Conservation (phyloP, 192 early-diverging fungal species). For the Dissophora ornata region DNA sequence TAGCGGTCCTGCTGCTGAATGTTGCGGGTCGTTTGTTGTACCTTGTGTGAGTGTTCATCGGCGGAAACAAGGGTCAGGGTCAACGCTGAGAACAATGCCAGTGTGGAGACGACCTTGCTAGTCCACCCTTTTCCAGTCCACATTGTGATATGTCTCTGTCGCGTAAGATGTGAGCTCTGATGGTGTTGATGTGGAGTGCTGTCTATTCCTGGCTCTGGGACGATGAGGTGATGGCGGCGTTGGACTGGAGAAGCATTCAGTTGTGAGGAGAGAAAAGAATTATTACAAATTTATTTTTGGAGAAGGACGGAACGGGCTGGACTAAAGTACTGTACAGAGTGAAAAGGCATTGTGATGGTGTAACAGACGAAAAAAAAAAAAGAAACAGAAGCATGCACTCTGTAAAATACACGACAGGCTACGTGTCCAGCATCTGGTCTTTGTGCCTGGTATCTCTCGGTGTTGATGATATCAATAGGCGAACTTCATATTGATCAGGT, state of each 20-base stretch:
- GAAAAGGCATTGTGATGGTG: too few species aligned
- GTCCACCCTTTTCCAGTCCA: conserved; percentile 18
- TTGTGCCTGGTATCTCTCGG: neutral
- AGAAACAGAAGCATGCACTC: too few species aligned
- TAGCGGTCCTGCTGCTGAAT: neutral
- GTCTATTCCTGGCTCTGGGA: too few species aligned
- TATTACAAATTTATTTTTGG: conserved; percentile 3
- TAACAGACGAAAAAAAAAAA: too few species aligned
- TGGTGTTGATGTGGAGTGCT: too few species aligned
- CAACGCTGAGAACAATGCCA: conserved; percentile 15
- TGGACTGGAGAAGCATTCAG: too few species aligned
- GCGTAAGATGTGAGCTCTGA: neutral
- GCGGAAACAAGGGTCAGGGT: conserved; percentile 29
- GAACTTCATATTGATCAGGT: conserved; percentile 62
- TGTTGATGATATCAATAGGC: conserved; percentile 13
- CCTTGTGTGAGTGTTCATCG: conserved; percentile 65
- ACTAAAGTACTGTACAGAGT: too few species aligned
- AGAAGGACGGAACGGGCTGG: too few species aligned
- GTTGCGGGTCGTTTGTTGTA: conserved; percentile 7
- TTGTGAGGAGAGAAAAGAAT: too few species aligned
- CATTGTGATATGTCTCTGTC: conserved; percentile 7
- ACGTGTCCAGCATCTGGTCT: too few species aligned
- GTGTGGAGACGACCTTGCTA: conserved; percentile 9
- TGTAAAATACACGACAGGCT: too few species aligned
- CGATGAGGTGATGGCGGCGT: too few species aligned